Evolutionary conservation across 2,329 filamentous ascomycete genomes (phyloP), one percentile per base, ranked within the genome.

Genomic region (Polychaeton citri): DNA sequence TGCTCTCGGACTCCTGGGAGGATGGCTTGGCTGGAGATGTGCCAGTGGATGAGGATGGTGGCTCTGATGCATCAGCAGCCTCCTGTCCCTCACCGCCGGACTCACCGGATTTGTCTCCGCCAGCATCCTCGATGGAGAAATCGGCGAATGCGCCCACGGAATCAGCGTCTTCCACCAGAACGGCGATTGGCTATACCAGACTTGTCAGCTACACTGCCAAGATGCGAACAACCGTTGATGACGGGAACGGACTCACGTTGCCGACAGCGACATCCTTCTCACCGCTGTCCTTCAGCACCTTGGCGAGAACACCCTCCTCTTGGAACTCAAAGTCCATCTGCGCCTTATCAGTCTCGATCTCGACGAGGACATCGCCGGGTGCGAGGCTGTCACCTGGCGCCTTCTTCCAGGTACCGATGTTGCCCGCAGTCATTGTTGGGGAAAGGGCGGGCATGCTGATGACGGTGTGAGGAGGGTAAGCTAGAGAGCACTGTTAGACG

Each of bases 251-350:
- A 76, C 85, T 68, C 76, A 98, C 90, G 64, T 81, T 90, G 61
- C 90, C 90, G 53, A 98, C 86, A 19, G 88, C 62, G 43, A 98
- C 69, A 60, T 98, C 90, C 72, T 96, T 98, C 63, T 80, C 81
- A 47, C 92, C 92, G 41, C 81, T 79, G 32, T 94, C 82, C 68
- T 86, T 90, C 56, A 98, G 70, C 45, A 96, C 74, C 74, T 94
- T 94, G 54, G 90, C 88, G 49, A 98, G 72, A 42, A 93, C 74
- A 69, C 88, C 90, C 60, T 96, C 90, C 57, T 98, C 90, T 66
- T 98, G 90, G 66, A 93, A 96, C 66, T 98, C 90, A 61, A 98
- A 96, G 70, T 98, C 90, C 90, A 98, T 98, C 70, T 96, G 90
- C 46, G 90, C 90, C 74, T 98, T 98, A 67, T 98, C 90, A 53